Conservation (phyloP, 225 moss, liverwort and hornwort species). For the Rhytidiadelphus loreus region DNA sequence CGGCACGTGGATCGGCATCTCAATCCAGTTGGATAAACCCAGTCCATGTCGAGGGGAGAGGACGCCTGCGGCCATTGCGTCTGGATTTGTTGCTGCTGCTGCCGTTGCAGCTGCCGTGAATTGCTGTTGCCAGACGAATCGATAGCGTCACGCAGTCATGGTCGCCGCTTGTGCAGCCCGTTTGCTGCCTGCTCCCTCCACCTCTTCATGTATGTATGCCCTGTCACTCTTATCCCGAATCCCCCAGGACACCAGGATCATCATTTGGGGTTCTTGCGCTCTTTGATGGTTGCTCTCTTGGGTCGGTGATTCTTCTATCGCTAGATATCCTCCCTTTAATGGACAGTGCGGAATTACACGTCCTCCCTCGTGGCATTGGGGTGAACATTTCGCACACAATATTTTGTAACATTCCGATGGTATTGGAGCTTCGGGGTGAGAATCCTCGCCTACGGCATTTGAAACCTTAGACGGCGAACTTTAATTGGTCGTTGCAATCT, state of each 20-base stretch:
- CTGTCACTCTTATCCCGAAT: background rate
- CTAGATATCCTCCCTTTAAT: background rate
- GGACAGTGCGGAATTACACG: background rate
- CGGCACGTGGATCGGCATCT: background rate
- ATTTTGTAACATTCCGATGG: background rate
- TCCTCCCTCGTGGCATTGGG: background rate
- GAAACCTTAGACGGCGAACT: background rate
- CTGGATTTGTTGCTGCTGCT: background rate
- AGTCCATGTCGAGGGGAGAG: too few relatives aligned
- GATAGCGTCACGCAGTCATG: constrained; percentile 1
- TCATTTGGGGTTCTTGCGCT: background rate
- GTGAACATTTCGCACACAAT: background rate
- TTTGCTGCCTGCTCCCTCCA: constrained; percentile 6
- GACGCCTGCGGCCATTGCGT: background rate
- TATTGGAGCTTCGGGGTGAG: background rate
- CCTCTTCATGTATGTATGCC: constrained; percentile 1
- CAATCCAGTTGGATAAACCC: constrained; percentile 9
- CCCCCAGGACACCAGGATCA: background rate
- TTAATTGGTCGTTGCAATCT: background rate
- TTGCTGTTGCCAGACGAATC: background rate
- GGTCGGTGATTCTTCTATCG: background rate
- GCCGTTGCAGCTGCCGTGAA: too few relatives aligned
- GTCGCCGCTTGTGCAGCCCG: constrained; percentile 3
- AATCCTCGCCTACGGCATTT: background rate
- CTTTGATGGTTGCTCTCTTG: background rate